Percentiles rank a stretch among this genome's conserved stretches.
Evolutionary conservation across 139 green algal species (phyloP).

Genomic region (Mesostigma viride): DNA sequence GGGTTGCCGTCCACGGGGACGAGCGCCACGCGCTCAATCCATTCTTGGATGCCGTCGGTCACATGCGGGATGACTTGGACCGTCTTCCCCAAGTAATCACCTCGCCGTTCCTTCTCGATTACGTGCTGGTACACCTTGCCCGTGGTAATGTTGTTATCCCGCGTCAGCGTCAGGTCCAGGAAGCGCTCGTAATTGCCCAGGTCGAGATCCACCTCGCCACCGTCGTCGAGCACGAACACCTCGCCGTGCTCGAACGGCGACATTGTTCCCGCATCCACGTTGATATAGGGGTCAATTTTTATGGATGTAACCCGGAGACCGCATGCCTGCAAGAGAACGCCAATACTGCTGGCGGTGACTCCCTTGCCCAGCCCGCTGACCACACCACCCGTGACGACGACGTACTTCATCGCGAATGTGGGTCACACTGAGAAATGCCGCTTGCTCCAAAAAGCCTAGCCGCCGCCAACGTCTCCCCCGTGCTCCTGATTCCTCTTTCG

Average conservation of each 20-base stretch:
- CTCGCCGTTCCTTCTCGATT: constrained; percentile 81
- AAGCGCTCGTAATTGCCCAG: constrained; percentile 99
- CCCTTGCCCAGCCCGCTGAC: constrained; percentile 94
- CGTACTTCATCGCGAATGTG: constrained; percentile 97
- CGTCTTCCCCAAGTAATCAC: constrained; percentile 97
- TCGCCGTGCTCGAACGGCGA: constrained; percentile 98
- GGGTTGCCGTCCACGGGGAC: constrained; percentile 70
- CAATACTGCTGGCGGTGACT: constrained; percentile 87
- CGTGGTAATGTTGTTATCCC: constrained; percentile 97
- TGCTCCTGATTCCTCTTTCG: no score
- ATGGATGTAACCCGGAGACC: constrained; percentile 85
- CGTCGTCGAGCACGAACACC: constrained; percentile 97
- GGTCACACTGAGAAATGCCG: no score
- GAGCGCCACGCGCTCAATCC: constrained; percentile 92
- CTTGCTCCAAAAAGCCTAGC: no score
- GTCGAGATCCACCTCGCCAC: constrained; percentile 92
- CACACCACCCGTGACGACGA: constrained; percentile 91
- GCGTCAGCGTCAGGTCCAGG: constrained; percentile 84
- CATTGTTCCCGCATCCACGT: constrained; percentile 98
- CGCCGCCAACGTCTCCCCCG: no score
- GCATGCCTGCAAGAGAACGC: constrained; percentile 87
- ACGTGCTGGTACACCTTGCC: constrained; percentile 91
- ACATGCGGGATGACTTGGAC: constrained; percentile 98
- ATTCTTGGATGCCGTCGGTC: constrained; percentile 94
- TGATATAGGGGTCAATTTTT: constrained; percentile 99